phyloP scores from a whole-genome alignment of 257 asterid species.

The Paraleonurus japonicus region DNA sequence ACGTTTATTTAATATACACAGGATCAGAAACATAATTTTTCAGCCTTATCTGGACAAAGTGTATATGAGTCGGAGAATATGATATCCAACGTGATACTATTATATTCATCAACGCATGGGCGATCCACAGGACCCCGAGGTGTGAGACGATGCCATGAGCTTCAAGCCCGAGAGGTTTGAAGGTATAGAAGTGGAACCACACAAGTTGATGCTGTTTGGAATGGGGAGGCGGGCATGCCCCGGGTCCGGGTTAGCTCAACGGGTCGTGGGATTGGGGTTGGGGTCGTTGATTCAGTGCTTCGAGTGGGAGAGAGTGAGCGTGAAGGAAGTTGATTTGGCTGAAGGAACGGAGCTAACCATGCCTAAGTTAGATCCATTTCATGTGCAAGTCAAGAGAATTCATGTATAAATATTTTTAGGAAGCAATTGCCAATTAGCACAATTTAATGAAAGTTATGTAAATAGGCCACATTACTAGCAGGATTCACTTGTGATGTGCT shows the following conservation, averaged over 20 bases:
- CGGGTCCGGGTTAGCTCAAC: slow-evolving; percentile 28
- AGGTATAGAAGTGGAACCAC: slow-evolving; percentile 5
- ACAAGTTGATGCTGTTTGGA: slow-evolving; percentile 35
- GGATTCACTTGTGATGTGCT: too few relatives aligned
- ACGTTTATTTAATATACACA: too few relatives aligned
- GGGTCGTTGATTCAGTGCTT: slow-evolving; percentile 40
- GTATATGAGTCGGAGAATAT: slow-evolving; percentile 32
- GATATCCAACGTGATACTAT: slow-evolving; percentile 31
- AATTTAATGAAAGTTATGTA: neutral
- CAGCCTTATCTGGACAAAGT: too few relatives aligned
- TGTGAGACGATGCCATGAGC: slow-evolving; percentile 23
- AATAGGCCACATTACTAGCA: too few relatives aligned
- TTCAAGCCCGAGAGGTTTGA: slow-evolving; percentile 41
- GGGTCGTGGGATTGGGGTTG: slow-evolving; percentile 29
- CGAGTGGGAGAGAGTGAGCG: slow-evolving; percentile 31
- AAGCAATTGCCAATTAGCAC: neutral
- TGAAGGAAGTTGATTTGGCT: slow-evolving; percentile 27
- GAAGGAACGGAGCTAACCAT: slow-evolving; percentile 35
- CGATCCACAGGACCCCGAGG: slow-evolving; percentile 32
- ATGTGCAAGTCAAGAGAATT: slow-evolving; percentile 26
- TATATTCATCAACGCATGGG: slow-evolving; percentile 34
- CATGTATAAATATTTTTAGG: slow-evolving; percentile 17
- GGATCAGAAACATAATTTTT: too few relatives aligned
- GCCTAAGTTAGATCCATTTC: slow-evolving; percentile 33
- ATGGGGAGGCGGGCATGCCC: slow-evolving; percentile 41